These are phyloP conservation scores for Syzygium oleosum DNA, from an alignment of 345 rosid genomes.

Conservation along the genomic window DNA sequence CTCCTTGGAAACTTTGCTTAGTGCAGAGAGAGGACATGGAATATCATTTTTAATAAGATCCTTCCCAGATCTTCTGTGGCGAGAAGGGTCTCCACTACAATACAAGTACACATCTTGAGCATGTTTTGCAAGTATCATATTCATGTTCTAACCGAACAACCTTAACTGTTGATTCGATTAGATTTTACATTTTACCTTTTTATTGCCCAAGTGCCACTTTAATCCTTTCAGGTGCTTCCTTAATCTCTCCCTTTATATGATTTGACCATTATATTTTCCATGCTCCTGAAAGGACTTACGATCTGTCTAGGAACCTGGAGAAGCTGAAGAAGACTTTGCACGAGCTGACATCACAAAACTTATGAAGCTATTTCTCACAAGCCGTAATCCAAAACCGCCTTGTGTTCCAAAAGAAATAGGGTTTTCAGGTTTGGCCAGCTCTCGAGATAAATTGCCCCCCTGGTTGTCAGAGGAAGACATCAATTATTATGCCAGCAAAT, in stretches of 20 bases:
- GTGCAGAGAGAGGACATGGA: not conserved
- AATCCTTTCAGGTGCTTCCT: not conserved
- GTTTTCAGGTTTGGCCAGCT: constrained; percentile 39
- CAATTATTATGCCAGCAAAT: constrained; percentile 48
- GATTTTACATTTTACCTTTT: not conserved
- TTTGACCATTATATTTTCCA: not conserved
- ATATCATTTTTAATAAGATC: not conserved
- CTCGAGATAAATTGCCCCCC: constrained; percentile 37
- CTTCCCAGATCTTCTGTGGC: not conserved
- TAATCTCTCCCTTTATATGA: not conserved
- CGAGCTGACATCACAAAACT: constrained; percentile 39
- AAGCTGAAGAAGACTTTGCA: constrained; percentile 67
- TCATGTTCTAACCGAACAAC: not conserved
- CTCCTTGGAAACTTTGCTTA: not conserved
- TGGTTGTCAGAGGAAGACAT: constrained; percentile 75
- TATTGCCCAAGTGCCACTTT: not conserved
- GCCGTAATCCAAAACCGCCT: constrained; percentile 40
- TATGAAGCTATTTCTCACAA: constrained; percentile 27
- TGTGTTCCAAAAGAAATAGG: constrained; percentile 49
- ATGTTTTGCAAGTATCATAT: not conserved
- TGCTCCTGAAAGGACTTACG: constrained; percentile 18
- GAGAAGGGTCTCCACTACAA: not conserved
- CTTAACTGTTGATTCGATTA: not conserved
- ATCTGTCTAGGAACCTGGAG: constrained; percentile 54
- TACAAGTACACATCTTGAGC: not conserved